Base-by-base conservation (phyloP, 2,329 filamentous ascomycete species). In the Fusarium sp. region DNA sequence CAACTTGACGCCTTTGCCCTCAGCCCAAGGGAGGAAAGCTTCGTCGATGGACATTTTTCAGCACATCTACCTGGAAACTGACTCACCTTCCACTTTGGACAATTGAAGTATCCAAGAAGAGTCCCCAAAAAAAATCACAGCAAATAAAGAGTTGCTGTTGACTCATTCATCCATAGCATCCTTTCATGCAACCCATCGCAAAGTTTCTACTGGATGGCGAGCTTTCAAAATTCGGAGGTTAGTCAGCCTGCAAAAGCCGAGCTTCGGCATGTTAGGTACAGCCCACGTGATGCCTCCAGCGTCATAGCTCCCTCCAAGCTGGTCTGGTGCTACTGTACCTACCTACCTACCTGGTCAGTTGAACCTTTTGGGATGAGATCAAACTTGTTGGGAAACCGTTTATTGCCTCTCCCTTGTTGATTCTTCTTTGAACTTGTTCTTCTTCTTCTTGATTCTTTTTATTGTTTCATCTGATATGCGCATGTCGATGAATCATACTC, bases 21-120 rank as follows among this genome's bases (percentile, higher is more conserved):
- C 77, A 2, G 91, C 90, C 92, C 93, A 97, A 64, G 84, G 74
- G 3, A 90, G 83, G 64, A 96, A 75, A 36, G 62, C 58, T 42
- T 67, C 51, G 25, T 75, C 69, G 31, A 75, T 71, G 1, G 65
- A 64, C 73, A 75, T 75, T 56, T 65, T 59, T n/a, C 5, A 11
- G 11, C 13, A 20, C 10, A 18, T 10, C 20, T n/a, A 36, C 18
- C 23, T 27, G 16, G 8, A 6, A 1, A 13, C 6, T 25, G 13
- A 13, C 20, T 25, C 8, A 46, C 8, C 23, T 10, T 27, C 4
- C 16, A 16, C 16, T 25, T 7, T 8, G 14, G 14, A 2, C 2
- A 4, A 11, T 31, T 8, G 3, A 27, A 25, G 11, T n/a, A 34
- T 18, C 53, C 33, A 46, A 56, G 25, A 56, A 34, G 29, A 53